Evolutionary conservation across 73 alveolate genomes (phyloP).

Genomic region (Paramecium primaurelia): DNA sequence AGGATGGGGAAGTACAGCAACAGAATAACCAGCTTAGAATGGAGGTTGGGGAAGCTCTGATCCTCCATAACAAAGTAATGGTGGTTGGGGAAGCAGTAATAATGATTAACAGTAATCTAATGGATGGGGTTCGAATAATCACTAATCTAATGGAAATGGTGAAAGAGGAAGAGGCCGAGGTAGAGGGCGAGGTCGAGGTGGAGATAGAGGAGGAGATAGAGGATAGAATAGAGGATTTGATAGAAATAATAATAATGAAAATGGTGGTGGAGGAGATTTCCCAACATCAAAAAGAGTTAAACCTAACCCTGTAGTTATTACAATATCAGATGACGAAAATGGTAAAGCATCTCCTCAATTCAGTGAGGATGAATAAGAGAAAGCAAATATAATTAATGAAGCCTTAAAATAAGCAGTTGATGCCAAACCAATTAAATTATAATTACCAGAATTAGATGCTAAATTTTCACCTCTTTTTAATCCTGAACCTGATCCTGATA

Average conservation of each 20-base stretch:
- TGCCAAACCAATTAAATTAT: not conserved
- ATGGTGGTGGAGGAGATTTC: not conserved
- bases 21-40: not conserved
- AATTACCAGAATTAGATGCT: not conserved
- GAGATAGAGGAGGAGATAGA: slow-evolving; percentile 37
- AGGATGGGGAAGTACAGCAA: not conserved
- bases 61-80: not conserved
- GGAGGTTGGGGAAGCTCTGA: not conserved
- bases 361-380: slow-evolving; percentile 26
- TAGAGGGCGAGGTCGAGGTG: not conserved
- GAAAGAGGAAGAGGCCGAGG: slow-evolving; percentile 47
- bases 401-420: not conserved
- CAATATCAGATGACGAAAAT: slow-evolving; percentile 16
- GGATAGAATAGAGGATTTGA: not conserved
- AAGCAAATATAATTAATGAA: not conserved
- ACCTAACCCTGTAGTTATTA: not conserved
- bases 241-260: not conserved
- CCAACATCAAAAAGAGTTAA: not conserved
- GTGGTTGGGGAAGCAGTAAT: not conserved
- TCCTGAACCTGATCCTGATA: slow-evolving; percentile 29
- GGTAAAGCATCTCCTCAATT: not conserved
- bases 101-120: not conserved
- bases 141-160: not conserved
- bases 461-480: not conserved
- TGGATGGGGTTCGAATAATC: not conserved